Base-by-base conservation (phyloP, 2,329 filamentous ascomycete species). In the Mycosphaerella sp. region DNA sequence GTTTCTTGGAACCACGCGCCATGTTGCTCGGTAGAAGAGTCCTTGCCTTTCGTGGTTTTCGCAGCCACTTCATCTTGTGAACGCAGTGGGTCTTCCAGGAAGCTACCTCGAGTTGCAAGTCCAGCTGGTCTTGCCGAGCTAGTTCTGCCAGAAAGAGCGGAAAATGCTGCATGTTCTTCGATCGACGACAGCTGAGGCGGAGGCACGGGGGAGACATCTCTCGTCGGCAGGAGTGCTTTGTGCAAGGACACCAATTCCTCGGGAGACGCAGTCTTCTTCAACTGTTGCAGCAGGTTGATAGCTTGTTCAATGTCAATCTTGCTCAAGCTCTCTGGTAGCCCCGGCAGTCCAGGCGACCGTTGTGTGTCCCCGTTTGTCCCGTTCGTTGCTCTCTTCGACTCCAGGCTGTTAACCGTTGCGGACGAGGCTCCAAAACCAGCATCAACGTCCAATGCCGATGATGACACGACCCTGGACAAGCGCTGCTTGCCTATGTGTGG, bases 241-340 rank as follows among this genome's bases (percentile, higher is more conserved):
- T 72, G 69, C 31, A 71, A 57, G 31, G 75, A 73, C 23, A 73
- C 74, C 32, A 78, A 65, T 53, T 78, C 74, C 50, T 77, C 74
- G 1, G 74, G 74, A 5, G 73, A 72, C 1, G 73, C 75, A 42
- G 67, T 75, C 63, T 73, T 76, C 63, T 73, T 74, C 54, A 78
- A 66, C 61, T 77, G 71, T 53, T 77, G 72, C 55, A 78, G 58
- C 36, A 78, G 65, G 29, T 66, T 66, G 39, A 77, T 73, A 5
- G 75, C 74, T 9, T 72, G 69, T 39, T 72, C 72, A 36, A 77
- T 56, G 55, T 78, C 75, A 39, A 76, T 67, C 8, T 66, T 63
- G 17, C 46, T 51, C 36, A 26, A 63, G 34, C 53, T 66, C 3
- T 67, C 47, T 45, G 49, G 38, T 26, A 51, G n/a, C 1, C 21